Base-by-base conservation (phyloP, 495 filamentous ascomycete genomes). In the Aspergillus bridgeri region DNA sequence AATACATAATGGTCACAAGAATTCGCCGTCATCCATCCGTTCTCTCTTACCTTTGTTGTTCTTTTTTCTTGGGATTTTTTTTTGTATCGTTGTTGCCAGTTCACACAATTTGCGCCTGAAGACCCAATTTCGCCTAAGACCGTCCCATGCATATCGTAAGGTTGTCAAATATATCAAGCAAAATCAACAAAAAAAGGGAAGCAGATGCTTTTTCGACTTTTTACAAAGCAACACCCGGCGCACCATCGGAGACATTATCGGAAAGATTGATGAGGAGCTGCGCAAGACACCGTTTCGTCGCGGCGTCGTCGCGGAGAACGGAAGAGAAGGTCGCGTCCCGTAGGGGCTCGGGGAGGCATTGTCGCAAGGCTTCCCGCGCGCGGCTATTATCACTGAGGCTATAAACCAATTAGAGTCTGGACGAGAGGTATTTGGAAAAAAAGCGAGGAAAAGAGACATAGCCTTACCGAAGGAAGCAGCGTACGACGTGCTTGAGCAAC, bases 191-290 rank as follows among this genome's bases (percentile, higher is more conserved):
- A 71, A n/a, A 74, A 61, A 59, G 65, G 57, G 71, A 24, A n/a
- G 21, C 7, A 24, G 20, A 24, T 50, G 70, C 71, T 65, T 61
- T 62, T 67, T 61, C 45, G 56, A 60, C 69, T 69, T 69, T 67
- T 77, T 77, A 83, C 74, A 81, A 79, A 54, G 75, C 76, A 61
- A 74, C 65, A 59, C 71, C 69, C 56, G 73, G 68, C 46, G 68
- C 72, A 52, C 75, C 75, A 45, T 94, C 91, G 56, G 88, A 86
- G 58, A 94, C 88, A 67, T 90, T 92, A 74, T 99, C 94, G 25
- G 91, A 94, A 47, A 99, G 85, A 70, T 97, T 97, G 76, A 99
- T 96, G 54, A 98, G 77, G 42, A 99, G 86, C 74, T 98, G 94
- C 7, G 93, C 91, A 27, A 99, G 86, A 70, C 94, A 99, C 54